phyloP scores from a whole-genome alignment of 768 basidiomycete species.

The Pulveroboletus frians region DNA sequence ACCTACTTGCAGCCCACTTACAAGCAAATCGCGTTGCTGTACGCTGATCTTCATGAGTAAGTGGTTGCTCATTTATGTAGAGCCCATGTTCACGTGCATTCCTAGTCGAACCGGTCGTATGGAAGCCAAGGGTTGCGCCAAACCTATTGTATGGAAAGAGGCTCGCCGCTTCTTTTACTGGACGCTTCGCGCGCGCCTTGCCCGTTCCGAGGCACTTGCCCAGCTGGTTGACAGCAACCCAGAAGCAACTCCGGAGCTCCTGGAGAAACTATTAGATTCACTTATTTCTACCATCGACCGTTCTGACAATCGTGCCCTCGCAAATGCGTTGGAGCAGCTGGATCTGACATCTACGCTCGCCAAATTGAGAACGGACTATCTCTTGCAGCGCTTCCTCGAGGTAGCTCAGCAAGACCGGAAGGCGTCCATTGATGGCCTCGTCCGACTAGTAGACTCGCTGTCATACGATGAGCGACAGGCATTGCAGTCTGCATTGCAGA shows the following conservation, averaged over 20 bases:
- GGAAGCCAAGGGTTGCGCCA: slow-evolving; percentile 96
- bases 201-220: slow-evolving; percentile 58
- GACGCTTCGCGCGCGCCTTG: slow-evolving; percentile 80
- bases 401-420: slow-evolving; percentile 72
- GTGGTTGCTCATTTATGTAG: slow-evolving; percentile 27
- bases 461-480: slow-evolving; percentile 65
- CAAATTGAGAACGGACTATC: slow-evolving; percentile 64
- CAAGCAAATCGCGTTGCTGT: slow-evolving; percentile 88
- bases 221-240: slow-evolving; percentile 70
- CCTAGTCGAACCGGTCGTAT: slow-evolving; percentile 86
- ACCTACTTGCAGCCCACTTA: slow-evolving; percentile 81
- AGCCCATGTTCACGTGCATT: slow-evolving; percentile 4
- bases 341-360: slow-evolving; percentile 59
- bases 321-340: slow-evolving; percentile 64
- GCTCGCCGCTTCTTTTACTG: slow-evolving; percentile 91
- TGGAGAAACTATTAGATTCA: slow-evolving; percentile 56
- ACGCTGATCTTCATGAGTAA: slow-evolving; percentile 95
- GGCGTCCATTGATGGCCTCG: slow-evolving; percentile 67
- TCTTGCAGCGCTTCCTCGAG: slow-evolving; percentile 60
- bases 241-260: slow-evolving; percentile 60
- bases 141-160: slow-evolving; percentile 80
- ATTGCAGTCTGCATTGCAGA: slow-evolving; percentile 59
- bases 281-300: slow-evolving; percentile 51
- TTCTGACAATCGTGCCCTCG: slow-evolving; percentile 52
- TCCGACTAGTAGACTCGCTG: slow-evolving; percentile 67